Evolutionary conservation across 371 early-diverging fungal genomes (phyloP).

Genomic region (Mucor lusitanicus): DNA sequence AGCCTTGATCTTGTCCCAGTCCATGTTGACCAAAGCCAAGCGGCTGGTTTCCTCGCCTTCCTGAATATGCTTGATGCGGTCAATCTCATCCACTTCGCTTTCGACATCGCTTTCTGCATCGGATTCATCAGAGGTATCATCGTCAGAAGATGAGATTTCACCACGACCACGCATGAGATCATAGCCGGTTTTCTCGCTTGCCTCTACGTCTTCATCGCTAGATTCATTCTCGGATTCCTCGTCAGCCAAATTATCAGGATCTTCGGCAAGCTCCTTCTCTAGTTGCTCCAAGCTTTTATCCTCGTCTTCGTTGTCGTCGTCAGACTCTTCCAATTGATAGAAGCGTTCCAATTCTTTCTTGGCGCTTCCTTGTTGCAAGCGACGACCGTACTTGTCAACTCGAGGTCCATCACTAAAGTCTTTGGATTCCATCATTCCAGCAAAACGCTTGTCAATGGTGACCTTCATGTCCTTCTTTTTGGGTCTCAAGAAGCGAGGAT

Average conservation of each 20-base stretch:
- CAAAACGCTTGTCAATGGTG: constrained; percentile 89
- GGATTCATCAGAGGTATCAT: constrained; percentile 56
- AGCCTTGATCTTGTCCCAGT: constrained; percentile 92
- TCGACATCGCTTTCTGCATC: constrained; percentile 59
- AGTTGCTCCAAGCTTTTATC: constrained; percentile 42
- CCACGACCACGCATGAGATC: constrained; percentile 91
- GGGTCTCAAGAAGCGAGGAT: constrained; percentile 87
- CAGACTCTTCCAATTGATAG: constrained; percentile 63
- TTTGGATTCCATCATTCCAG: constrained; percentile 74
- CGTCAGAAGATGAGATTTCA: constrained; percentile 63
- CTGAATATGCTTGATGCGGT: constrained; percentile 54
- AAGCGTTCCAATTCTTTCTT: constrained; percentile 60
- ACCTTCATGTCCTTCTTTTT: constrained; percentile 83
- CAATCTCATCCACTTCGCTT: constrained; percentile 63
- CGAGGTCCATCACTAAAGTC: constrained; percentile 76
- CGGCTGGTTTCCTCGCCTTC: constrained; percentile 86
- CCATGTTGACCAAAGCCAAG: constrained; percentile 94
- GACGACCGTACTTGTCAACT: constrained; percentile 91
- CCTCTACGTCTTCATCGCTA: constrained; percentile 28
- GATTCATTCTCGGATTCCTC: constrained; percentile 24
- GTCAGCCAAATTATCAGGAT: constrained; percentile 32
- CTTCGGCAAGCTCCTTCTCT: constrained; percentile 52
- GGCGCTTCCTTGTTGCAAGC: constrained; percentile 46
- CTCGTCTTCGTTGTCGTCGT: constrained; percentile 35
- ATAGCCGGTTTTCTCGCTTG: constrained; percentile 34